Evolutionary conservation across 208 protist species (phyloP).

Genomic region (Acanthamoeba culbertsoni): DNA sequence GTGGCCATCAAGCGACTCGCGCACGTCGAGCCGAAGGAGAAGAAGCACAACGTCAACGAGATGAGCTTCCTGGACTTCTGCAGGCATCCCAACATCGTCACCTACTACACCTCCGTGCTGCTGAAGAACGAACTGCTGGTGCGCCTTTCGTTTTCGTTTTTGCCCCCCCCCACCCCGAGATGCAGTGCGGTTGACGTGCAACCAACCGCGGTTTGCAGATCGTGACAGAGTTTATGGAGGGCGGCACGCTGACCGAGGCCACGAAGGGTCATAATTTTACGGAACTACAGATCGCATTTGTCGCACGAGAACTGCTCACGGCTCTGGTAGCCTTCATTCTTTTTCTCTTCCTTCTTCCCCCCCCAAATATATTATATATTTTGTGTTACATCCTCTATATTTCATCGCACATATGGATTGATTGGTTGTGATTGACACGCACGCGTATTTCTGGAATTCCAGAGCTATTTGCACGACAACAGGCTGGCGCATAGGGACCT

Average conservation of each 20-base stretch:
- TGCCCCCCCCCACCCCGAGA: no score
- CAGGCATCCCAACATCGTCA: conserved; percentile 42
- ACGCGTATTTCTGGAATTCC: no score
- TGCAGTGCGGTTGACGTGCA: no score
- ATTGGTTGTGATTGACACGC: no score
- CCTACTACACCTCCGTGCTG: neutral
- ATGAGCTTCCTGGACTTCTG: conserved; percentile 46
- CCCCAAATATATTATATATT: neutral
- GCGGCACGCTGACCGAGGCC: conserved; percentile 37
- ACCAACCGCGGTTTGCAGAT: no score
- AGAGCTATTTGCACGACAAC: conserved; percentile 17
- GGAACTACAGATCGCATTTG: conserved; percentile 32
- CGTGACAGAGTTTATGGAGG: conserved; percentile 50
- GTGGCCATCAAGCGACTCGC: conserved; percentile 33
- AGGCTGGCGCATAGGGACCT: conserved; percentile 6
- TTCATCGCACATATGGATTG: no score
- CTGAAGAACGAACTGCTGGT: conserved; percentile 49
- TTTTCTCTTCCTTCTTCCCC: no score
- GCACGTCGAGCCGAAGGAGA: neutral
- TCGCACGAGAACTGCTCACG: conserved; percentile 12
- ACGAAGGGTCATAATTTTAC: conserved; percentile 18
- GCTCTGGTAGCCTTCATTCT: no score
- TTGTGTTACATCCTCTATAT: neutral
- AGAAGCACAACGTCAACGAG: conserved; percentile 38
- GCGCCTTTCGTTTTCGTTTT: neutral